Conservation (phyloP, 257 asterid genomes). For the Avicennia marina region DNA sequence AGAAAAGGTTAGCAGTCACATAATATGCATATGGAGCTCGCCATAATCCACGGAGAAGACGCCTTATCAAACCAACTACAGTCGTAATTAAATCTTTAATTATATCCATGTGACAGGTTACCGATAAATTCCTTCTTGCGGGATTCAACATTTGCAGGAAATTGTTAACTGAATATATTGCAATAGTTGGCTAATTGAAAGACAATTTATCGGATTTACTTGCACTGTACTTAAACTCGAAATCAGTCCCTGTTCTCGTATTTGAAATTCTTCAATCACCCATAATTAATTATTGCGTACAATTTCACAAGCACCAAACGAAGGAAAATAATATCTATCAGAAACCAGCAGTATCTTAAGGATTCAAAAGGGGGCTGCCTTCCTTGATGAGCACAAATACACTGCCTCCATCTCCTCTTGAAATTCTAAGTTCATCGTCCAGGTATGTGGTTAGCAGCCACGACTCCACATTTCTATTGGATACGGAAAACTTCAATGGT, state of each 20-base stretch:
- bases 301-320: not conserved
- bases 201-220: too few relatives aligned
- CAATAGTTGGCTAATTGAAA: too few relatives aligned
- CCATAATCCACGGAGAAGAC: too few relatives aligned
- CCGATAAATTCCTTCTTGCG: too few relatives aligned
- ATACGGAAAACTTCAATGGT: slow-evolving; percentile 68
- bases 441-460: slow-evolving; percentile 96
- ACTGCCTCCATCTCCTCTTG: slow-evolving; percentile 88
- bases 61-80: too few relatives aligned
- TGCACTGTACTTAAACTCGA: too few relatives aligned
- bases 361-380: slow-evolving; percentile 54
- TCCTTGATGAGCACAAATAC: slow-evolving; percentile 78
- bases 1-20: too few relatives aligned
- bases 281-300: not conserved
- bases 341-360: slow-evolving; percentile 14
- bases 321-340: not conserved
- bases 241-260: not conserved
- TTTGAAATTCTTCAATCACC: not conserved
- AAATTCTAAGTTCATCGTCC: slow-evolving; percentile 74
- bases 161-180: too few relatives aligned
- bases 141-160: too few relatives aligned
- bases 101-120: too few relatives aligned
- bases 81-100: too few relatives aligned
- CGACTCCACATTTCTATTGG: slow-evolving; percentile 53
- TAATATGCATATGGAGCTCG: too few relatives aligned